Evolutionary conservation across 2,329 filamentous ascomycete species (phyloP), one percentile per base, ranked within the genome.

Genomic region (Didymella arachidicola): DNA sequence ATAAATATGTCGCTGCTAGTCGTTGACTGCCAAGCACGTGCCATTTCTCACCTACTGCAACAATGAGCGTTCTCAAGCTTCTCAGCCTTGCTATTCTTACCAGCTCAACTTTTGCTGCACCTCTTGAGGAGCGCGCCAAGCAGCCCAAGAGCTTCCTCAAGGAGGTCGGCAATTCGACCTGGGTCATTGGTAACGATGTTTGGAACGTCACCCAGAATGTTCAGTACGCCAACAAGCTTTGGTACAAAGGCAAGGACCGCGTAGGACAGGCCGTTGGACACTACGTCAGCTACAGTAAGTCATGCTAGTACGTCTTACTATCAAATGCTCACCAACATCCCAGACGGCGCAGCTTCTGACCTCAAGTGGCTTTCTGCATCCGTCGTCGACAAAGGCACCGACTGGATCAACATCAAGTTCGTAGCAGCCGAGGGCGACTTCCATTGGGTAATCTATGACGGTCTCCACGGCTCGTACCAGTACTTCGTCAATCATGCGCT

Each of bases 401-500:
- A 81, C 45, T 83, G 78, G 69, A 78, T 83, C 60, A 82, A 84
- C 60, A 73, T 85, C 51, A 73, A 75, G 27, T 84, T 84, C 66
- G 78, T 72, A 2, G 79, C 82, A 0, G 67, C 58, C 1, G 81
- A 82, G 63, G 81, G 80, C 7, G 81, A 83, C 52, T 78, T 84
- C 55, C 82, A 84, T 60, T 84, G 82, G 81, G 79, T 84, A 11
- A 80, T 84, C 55, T 79, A 80, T 60, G 75, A 80, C 2, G 77
- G 79, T 16, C 78, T 83, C 1, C 72, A 79, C 2, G 82, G 82
- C n/a, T 81, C 82, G n/a, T 84, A 84, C 63, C 82, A 84, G 54
- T 84, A 84, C 70, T 82, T 84, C 49, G 80, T 84, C 57, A 84
- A 84, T 65, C 79, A 73, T 49, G 79, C 75, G 3, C 70, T 84